These are phyloP conservation scores for Barnettozyma californica DNA, from an alignment of 805 yeast species.

Conservation along the genomic window DNA sequence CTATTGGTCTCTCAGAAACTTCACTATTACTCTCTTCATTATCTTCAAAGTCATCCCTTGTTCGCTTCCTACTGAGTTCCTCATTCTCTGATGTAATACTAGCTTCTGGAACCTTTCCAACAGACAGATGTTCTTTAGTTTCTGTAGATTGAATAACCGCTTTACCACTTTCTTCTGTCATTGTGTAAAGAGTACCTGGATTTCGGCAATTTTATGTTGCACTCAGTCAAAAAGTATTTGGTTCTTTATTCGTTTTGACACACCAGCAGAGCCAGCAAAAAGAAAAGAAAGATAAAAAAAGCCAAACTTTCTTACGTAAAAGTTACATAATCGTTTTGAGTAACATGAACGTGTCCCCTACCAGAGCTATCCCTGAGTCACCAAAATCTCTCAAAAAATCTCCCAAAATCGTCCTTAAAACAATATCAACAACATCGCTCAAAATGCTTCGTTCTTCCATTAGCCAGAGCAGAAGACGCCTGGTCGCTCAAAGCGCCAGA, in stretches of 20 bases:
- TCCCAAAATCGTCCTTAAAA: not conserved
- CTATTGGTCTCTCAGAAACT: slow-evolving; percentile 11
- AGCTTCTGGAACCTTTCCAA: not conserved
- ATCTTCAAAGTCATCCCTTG: slow-evolving; percentile 25
- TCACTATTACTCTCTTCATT: slow-evolving; percentile 18
- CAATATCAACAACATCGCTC: not conserved
- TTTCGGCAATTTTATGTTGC: too few relatives aligned
- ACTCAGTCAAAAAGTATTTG: too few relatives aligned
- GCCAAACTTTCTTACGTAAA: not conserved
- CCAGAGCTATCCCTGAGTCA: not conserved
- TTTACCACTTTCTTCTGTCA: not conserved
- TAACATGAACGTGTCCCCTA: not conserved
- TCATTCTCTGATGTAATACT: not conserved
- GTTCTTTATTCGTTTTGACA: too few relatives aligned
- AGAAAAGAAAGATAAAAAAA: not conserved
- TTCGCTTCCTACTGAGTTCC: slow-evolving; percentile 22
- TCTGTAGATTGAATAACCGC: not conserved
- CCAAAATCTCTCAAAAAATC: not conserved
- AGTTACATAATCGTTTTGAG: not conserved
- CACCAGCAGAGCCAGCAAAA: not conserved
- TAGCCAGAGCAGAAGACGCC: slow-evolving; percentile 22
- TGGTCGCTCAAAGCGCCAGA: slow-evolving; percentile 20
- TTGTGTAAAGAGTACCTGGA: not conserved
- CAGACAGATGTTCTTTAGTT: not conserved
- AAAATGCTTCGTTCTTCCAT: slow-evolving; percentile 26